Evolutionary conservation across 2,329 filamentous ascomycete species (phyloP).

Genomic region (Calonectria pauciramosa): DNA sequence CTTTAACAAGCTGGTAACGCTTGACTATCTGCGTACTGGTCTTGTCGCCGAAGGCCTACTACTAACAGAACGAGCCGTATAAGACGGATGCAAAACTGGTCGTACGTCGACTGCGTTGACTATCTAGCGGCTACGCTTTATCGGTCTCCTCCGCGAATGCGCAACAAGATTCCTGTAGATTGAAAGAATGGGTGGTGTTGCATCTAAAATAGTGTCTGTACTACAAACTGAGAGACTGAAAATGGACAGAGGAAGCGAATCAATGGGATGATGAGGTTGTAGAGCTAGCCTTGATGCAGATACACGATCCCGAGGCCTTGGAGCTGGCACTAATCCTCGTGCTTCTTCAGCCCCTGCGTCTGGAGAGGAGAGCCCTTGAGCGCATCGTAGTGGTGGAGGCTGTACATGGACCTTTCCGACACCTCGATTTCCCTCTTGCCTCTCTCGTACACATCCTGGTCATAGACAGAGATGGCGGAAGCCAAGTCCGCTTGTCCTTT

Average conservation of each 20-base stretch:
- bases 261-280: neutral
- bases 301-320: neutral
- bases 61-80: neutral
- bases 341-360: neutral
- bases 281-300: neutral
- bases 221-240: neutral
- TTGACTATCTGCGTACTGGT: neutral
- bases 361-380: conserved; percentile 3
- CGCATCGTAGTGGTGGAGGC: neutral
- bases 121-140: neutral
- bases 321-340: neutral
- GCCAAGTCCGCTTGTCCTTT: neutral
- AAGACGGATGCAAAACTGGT: neutral
- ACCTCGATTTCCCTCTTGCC: conserved; percentile 1
- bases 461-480: neutral
- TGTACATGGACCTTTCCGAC: neutral
- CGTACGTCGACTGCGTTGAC: neutral
- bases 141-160: neutral
- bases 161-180: neutral
- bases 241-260: neutral
- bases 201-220: neutral
- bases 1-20: neutral
- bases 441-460: neutral
- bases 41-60: neutral
- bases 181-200: neutral